Evolutionary conservation across 768 basidiomycete species (phyloP).

Genomic region (Suillus americanus): DNA sequence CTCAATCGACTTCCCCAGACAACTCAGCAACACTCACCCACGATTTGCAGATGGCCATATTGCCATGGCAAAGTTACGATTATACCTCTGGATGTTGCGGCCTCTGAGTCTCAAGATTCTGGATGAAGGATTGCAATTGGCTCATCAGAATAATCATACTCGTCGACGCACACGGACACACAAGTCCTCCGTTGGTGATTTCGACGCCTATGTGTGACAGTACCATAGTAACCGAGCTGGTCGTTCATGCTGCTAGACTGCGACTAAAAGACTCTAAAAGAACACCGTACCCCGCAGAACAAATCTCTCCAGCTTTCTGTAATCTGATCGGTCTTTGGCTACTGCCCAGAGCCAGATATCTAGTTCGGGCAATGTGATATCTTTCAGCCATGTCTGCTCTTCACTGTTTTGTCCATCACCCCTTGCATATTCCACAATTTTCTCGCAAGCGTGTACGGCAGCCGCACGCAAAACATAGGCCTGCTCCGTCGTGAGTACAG

Average conservation of each 20-base stretch:
- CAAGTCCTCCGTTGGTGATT: neutral
- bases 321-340: conserved; percentile 76
- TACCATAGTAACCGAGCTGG: neutral
- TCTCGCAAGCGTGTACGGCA: conserved; percentile 76
- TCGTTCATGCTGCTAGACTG: neutral
- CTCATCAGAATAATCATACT: neutral
- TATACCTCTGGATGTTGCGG: neutral
- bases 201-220: neutral
- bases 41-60: neutral
- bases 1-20: neutral
- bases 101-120: neutral
- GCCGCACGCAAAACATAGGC: conserved; percentile 76
- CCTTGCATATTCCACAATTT: conserved; percentile 57
- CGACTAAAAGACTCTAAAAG: conserved; percentile 68
- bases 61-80: neutral
- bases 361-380: conserved; percentile 57
- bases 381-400: conserved; percentile 49
- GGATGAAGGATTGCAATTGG: neutral
- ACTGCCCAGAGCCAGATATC: conserved; percentile 85
- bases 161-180: neutral
- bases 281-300: conserved; percentile 65
- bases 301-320: conserved; percentile 64
- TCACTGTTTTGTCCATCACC: conserved; percentile 20
- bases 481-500: conserved; percentile 56
- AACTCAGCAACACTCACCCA: neutral